These are phyloP conservation scores for Colletotrichum somersetense DNA, from an alignment of 2,329 filamentous ascomycete species.

Conservation along the genomic window DNA sequence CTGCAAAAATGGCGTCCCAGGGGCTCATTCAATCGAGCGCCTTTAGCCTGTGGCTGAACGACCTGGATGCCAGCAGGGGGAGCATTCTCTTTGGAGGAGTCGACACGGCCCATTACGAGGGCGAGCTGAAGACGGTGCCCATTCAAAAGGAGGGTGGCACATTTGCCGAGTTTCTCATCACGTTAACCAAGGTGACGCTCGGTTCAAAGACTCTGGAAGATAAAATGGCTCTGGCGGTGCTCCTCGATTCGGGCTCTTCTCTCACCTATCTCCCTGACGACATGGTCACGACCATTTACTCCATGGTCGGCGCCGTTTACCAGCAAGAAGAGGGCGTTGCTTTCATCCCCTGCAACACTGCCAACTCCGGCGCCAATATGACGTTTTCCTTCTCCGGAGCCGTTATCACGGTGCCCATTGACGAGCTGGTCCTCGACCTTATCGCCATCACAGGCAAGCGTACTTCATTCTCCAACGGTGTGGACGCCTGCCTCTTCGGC, in stretches of 20 bases:
- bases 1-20: constrained; percentile 71
- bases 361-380: constrained; percentile 55
- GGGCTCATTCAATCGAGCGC: constrained; percentile 74
- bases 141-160: constrained; percentile 66
- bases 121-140: constrained; percentile 74
- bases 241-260: constrained; percentile 79
- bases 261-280: constrained; percentile 75
- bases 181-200: constrained; percentile 70
- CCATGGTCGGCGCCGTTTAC: constrained; percentile 70
- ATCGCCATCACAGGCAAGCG: constrained; percentile 60
- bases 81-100: constrained; percentile 82
- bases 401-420: constrained; percentile 67
- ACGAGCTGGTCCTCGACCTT: constrained; percentile 70
- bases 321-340: constrained; percentile 65
- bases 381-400: constrained; percentile 68
- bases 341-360: constrained; percentile 71
- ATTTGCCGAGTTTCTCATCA: constrained; percentile 76
- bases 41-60: constrained; percentile 83
- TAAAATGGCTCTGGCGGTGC: constrained; percentile 69
- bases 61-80: constrained; percentile 74
- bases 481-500: constrained; percentile 74
- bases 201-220: constrained; percentile 58
- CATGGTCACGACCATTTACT: constrained; percentile 67
- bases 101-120: constrained; percentile 74
- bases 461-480: constrained; percentile 66